Base-by-base conservation (phyloP, 352 stramenopile species). In the Plasmopara viticola region DNA sequence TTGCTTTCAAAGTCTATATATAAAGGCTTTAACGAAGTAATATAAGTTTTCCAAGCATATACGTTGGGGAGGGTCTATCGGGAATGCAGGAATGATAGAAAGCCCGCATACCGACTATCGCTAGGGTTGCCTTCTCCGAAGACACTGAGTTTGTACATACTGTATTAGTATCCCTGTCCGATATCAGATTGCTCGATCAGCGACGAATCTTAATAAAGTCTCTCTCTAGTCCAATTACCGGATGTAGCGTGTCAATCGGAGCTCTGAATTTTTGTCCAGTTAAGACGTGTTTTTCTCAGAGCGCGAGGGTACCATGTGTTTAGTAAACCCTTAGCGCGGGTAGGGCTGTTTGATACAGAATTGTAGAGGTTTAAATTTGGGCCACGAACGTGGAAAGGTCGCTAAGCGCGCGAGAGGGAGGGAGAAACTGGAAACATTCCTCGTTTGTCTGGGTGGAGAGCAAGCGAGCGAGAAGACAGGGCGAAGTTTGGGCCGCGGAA, bases 381-480 rank as follows among this genome's bases (percentile, higher is more conserved):
- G 43, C 12, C 1, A 12, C 6, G 25, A 28, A 49, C 55, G 44
- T 53, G 49, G 56, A 64, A 64, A 64, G 56, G 56, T 51, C 53
- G 43, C 13, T 18, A 43, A 58, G 45, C 58, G 54, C 50, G 53
- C 34, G 54, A 54, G 53, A 41, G 57, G 39, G 44, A 17, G n/a
- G 13, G 25, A 53, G 46, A 58, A 57, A 40, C n/a, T 43, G 39
- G 29, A 14, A 45, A 28, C 54, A 85, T 70, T 85, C 73, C 69
- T 75, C 64, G 69, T 80, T 85, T 85, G 66, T 80, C 71, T 76
- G 56, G 57, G 68, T 70, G 62, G 60, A 58, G 57, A 61, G 59
- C 61, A 73, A 69, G 61, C 48, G 33, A 63, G 42, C 40, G 29
- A 50, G 44, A 40, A 33, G 45, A 55, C 34, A 44, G 44, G 46